These are phyloP conservation scores for Terfezia claveryi DNA, from an alignment of 495 filamentous ascomycete genomes.

Conservation along the genomic window DNA sequence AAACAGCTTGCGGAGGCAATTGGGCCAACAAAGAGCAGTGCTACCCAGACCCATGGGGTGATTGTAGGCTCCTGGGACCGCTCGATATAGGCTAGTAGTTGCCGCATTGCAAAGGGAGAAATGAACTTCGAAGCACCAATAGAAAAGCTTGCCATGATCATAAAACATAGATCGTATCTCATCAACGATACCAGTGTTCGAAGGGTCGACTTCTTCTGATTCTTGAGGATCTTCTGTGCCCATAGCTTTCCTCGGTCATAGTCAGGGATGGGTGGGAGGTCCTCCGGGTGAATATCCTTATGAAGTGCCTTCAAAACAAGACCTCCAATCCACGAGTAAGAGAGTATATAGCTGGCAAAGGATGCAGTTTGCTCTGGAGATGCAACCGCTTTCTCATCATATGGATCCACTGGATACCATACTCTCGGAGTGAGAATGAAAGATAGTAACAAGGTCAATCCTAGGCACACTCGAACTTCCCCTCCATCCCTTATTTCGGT, in stretches of 20 bases:
- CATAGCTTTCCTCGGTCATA: conserved; percentile 16
- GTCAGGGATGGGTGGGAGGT: conserved; percentile 10
- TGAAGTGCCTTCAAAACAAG: conserved; percentile 8
- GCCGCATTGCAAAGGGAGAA: conserved; percentile 15
- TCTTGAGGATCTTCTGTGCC: conserved; percentile 10
- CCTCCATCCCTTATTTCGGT: conserved; percentile 7
- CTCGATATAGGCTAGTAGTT: conserved; percentile 15
- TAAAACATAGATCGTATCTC: conserved; percentile 12
- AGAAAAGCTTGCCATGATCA: conserved; percentile 15
- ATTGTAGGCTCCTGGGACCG: conserved; percentile 11
- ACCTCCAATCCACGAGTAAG: conserved; percentile 12
- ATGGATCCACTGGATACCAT: conserved; percentile 18
- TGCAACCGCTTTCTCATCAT: conserved; percentile 1
- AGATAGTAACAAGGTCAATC: conserved; percentile 6
- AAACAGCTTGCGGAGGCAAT: conserved; percentile 5
- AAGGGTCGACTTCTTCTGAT: conserved; percentile 9
- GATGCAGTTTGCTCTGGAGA: conserved; percentile 16
- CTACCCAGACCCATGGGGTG: conserved; percentile 15
- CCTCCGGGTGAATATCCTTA: conserved; percentile 11
- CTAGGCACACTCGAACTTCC: conserved; percentile 8
- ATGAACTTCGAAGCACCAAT: conserved; percentile 10
- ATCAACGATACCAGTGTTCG: conserved; percentile 12
- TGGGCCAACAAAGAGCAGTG: conserved; percentile 14
- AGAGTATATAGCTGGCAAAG: conserved; percentile 12
- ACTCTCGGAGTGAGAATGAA: conserved; percentile 13